Evolutionary conservation across 2,329 filamentous ascomycete species (phyloP).

Genomic region (Ceratocystis cacaofunesta): DNA sequence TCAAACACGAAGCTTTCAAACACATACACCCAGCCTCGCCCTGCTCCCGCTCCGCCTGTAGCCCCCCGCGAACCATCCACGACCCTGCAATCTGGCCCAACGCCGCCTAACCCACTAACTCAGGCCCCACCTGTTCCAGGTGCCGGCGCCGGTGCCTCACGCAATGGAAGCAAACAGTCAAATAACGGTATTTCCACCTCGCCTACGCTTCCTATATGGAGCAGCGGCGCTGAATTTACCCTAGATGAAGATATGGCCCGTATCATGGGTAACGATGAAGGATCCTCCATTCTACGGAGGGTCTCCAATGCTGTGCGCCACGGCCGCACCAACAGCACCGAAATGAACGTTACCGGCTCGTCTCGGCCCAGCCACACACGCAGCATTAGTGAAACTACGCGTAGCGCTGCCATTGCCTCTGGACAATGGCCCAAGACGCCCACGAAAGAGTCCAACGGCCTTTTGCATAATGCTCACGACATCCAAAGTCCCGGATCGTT

Average conservation of each 20-base stretch:
- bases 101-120: conserved; percentile 6
- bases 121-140: conserved; percentile 16
- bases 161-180: conserved; percentile 14
- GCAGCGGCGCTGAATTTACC: conserved; percentile 70
- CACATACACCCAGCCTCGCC: conserved; percentile 15
- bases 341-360: conserved; percentile 27
- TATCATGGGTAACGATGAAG: conserved; percentile 65
- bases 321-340: conserved; percentile 72
- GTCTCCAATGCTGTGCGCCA: conserved; percentile 92
- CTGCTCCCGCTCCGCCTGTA: conserved; percentile 14
- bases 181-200: conserved; percentile 28
- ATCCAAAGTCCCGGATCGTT: conserved; percentile 59
- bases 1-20: conserved; percentile 9
- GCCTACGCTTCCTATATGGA: conserved; percentile 58
- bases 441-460: conserved; percentile 37
- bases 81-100: conserved; percentile 9
- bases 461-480: conserved; percentile 29
- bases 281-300: conserved; percentile 66
- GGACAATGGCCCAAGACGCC: conserved; percentile 58
- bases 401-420: conserved; percentile 39
- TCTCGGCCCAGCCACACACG: conserved; percentile 36
- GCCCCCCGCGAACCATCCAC: conserved; percentile 13
- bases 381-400: conserved; percentile 53
- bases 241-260: conserved; percentile 93
- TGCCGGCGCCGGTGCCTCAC: conserved; percentile 5